Conservation (phyloP, 352 stramenopile species). For the Phytophthora fragariaefolia region DNA sequence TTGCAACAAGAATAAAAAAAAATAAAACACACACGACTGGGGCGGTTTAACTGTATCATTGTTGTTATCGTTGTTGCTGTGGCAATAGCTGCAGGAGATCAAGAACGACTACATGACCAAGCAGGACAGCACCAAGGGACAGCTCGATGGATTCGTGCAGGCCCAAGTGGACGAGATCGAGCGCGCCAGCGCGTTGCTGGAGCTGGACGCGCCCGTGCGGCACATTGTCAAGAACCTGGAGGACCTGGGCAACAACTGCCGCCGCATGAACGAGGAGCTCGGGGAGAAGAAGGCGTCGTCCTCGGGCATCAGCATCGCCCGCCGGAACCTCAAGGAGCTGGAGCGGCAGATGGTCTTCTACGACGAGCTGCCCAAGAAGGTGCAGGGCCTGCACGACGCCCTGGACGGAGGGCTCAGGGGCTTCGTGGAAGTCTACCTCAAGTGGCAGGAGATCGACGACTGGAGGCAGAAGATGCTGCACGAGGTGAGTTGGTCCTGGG, state of each 20-base stretch:
- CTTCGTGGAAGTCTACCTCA: conserved; percentile 68
- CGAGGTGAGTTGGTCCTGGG: conserved; percentile 52
- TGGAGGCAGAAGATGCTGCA: conserved; percentile 86
- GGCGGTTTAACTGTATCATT: too few relatives aligned
- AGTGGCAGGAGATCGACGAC: conserved; percentile 80
- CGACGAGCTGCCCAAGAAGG: conserved; percentile 72
- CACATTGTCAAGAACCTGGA: conserved; percentile 72
- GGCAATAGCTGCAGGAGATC: conserved; percentile 85
- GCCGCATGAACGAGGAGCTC: conserved; percentile 85
- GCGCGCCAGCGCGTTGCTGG: conserved; percentile 72
- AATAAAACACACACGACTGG: too few relatives aligned
- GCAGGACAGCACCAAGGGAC: conserved; percentile 75
- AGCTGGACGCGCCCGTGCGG: conserved; percentile 67
- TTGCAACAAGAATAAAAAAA: too few relatives aligned
- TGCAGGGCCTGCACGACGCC: conserved; percentile 54
- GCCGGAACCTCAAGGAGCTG: conserved; percentile 82
- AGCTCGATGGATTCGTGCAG: conserved; percentile 77
- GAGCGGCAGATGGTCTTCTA: conserved; percentile 88
- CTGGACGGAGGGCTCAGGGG: conserved; percentile 59
- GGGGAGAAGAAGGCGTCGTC: conserved; percentile 80
- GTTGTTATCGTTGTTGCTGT: too few relatives aligned
- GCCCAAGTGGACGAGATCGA: conserved; percentile 88
- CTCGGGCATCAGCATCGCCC: conserved; percentile 79
- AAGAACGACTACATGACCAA: conserved; percentile 82
- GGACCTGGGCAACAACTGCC: conserved; percentile 63